phyloP scores from a whole-genome alignment of 345 rosid genomes.

The Camelina hispida region DNA sequence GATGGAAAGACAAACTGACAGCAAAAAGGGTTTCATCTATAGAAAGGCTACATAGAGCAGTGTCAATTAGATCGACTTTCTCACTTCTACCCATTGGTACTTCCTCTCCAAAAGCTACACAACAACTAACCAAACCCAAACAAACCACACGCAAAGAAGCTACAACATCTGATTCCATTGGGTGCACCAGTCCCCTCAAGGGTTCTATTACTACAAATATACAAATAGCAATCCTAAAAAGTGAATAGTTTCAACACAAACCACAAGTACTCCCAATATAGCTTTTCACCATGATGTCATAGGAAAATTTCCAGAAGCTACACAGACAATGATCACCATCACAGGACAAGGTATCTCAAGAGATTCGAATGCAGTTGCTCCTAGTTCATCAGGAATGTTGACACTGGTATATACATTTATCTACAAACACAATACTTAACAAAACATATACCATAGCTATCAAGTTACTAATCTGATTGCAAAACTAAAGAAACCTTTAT shows the following conservation, averaged over 20 bases:
- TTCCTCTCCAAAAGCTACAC: constrained; percentile 13
- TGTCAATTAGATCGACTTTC: neutral
- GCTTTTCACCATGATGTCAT: neutral
- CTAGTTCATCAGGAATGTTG: constrained; percentile 5
- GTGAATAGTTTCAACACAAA: neutral
- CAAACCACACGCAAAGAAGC: neutral
- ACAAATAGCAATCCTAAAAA: neutral
- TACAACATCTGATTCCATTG: constrained; percentile 6
- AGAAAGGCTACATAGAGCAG: too few species aligned
- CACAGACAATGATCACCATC: constrained; percentile 11
- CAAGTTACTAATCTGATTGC: neutral
- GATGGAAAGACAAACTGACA: too few species aligned
- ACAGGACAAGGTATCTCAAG: neutral
- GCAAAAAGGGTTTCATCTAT: too few species aligned
- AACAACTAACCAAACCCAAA: constrained; percentile 2
- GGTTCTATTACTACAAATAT: neutral
- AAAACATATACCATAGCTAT: constrained; percentile 12
- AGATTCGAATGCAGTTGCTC: neutral
- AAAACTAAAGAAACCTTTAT: too few species aligned
- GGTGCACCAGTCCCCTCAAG: neutral
- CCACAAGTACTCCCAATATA: neutral
- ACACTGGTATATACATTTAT: neutral
- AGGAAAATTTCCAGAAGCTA: neutral
- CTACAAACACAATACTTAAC: constrained; percentile 7
- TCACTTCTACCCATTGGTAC: neutral